Evolutionary conservation across 129 eudicot species (phyloP).

Genomic region (Mikania micrantha): DNA sequence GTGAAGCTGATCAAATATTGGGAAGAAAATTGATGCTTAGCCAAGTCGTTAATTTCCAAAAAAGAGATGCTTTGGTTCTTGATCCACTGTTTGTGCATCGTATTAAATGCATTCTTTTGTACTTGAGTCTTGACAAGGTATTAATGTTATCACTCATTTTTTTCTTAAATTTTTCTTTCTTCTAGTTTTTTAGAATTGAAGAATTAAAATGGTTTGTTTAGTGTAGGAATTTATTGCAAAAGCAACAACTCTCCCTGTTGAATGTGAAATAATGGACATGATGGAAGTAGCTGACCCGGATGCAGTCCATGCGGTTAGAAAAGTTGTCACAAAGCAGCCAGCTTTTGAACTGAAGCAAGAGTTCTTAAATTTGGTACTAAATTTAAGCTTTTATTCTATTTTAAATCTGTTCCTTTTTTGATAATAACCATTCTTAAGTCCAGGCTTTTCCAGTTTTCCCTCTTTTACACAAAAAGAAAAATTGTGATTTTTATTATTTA

Average conservation of each 20-base stretch:
- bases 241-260: conserved; percentile 87
- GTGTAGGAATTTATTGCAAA: conserved; percentile 86
- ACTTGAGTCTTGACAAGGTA: conserved; percentile 87
- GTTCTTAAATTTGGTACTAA: conserved; percentile 46
- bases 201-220: not conserved
- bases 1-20: conserved; percentile 93
- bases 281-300: conserved; percentile 97
- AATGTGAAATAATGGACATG: conserved; percentile 95
- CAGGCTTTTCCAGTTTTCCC: not conserved
- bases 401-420: too few relatives aligned
- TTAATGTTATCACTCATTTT: not conserved
- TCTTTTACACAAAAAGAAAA: not conserved
- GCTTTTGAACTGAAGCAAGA: conserved; percentile 71
- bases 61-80: conserved; percentile 54
- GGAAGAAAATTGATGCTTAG: conserved; percentile 82
- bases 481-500: not conserved
- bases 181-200: not conserved
- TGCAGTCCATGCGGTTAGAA: conserved; percentile 93
- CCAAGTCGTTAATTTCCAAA: conserved; percentile 74
- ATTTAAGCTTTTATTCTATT: not conserved
- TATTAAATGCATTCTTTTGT: conserved; percentile 58
- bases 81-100: conserved; percentile 70
- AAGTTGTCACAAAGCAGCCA: conserved; percentile 73
- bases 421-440: not conserved
- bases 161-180: not conserved